Evolutionary conservation across 345 rosid genomes (phyloP), one percentile per base, ranked within the genome.

Genomic region (Alliaria petiolata): DNA sequence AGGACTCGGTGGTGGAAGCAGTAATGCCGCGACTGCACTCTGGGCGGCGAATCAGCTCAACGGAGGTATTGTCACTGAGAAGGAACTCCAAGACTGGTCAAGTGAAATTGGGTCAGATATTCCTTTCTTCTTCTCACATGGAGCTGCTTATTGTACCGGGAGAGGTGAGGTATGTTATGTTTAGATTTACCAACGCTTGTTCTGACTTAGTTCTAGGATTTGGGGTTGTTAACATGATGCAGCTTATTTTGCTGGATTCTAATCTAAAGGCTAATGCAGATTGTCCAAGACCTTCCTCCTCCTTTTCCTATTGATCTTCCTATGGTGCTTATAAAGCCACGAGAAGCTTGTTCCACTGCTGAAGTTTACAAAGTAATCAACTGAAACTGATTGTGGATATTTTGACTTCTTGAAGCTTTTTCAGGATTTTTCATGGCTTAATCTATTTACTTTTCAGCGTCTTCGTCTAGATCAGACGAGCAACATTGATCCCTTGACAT

Each of bases 11-110:
- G 97, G 99, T 78, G 99, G 99, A 71, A 91, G 96, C 76, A 88
- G 97, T 78, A 91, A 95, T 84, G 99, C 97, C 62, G 97, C 97
- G 42, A 95, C 97, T 30, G 97, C 99, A 25, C 92, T 95, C 31
- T 95, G 99, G 99, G 99, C 97, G 6, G 99, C 96, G 44, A 95
- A 95, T 81, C 88, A 88, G 80, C 87, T 91, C 79, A 87, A 82
- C 71, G 90, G 96, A 35, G 69, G 83, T 79, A 57, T 75, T 67
- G 99, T 84, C 35, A 81, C 90, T 11, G 96, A 95, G 82, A 86
- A 88, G 59, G 93, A 95, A 53, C 99, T 95, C 16, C 95, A 91
- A 58, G 95, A 91, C 54, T 95, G 99, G 99, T 95, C 97, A 4
- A 80, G 95, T 60, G 97, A 91, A 82, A 95, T 89, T 43, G 99